These are phyloP conservation scores for Hirsutella thompsonii DNA, from an alignment of 2,329 filamentous ascomycete genomes.

Conservation along the genomic window DNA sequence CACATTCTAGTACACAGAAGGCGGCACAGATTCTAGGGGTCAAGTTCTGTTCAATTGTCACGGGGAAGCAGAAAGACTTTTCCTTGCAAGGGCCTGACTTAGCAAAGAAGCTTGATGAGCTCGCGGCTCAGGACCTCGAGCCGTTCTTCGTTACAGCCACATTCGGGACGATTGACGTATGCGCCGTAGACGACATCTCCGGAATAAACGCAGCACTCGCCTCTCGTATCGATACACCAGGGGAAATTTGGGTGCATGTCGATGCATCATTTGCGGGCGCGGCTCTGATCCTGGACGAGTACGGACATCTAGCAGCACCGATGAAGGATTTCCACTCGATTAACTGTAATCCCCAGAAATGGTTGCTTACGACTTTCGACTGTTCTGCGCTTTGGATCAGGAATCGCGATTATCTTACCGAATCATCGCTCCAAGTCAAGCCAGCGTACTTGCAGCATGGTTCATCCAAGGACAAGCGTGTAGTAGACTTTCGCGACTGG, in stretches of 20 bases:
- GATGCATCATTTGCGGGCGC: conserved; percentile 89
- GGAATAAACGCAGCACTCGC: conserved; percentile 44
- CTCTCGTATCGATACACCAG: conserved; percentile 14
- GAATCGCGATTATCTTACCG: conserved; percentile 61
- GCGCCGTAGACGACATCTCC: conserved; percentile 70
- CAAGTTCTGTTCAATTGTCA: conserved; percentile 59
- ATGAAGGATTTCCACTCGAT: conserved; percentile 70
- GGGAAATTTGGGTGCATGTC: conserved; percentile 77
- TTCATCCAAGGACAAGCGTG: conserved; percentile 67
- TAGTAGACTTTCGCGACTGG: conserved; percentile 95
- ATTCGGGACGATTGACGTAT: conserved; percentile 78
- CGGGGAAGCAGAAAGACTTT: conserved; percentile 49
- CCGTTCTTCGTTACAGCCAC: conserved; percentile 82
- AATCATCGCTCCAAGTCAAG: conserved; percentile 60
- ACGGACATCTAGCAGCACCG: conserved; percentile 51
- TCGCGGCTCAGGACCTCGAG: conserved; percentile 56
- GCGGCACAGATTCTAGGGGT: conserved; percentile 77
- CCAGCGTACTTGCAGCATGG: conserved; percentile 72
- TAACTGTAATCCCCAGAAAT: conserved; percentile 96
- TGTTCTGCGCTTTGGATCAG: conserved; percentile 69
- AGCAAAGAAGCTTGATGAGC: conserved; percentile 46
- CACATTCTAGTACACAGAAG: conserved; percentile 79
- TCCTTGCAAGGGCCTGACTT: conserved; percentile 56
- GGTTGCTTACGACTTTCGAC: conserved; percentile 94
- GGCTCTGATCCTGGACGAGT: conserved; percentile 70